Conservation (phyloP, 148 eudicot species). For the Dianthus caryophyllus region DNA sequence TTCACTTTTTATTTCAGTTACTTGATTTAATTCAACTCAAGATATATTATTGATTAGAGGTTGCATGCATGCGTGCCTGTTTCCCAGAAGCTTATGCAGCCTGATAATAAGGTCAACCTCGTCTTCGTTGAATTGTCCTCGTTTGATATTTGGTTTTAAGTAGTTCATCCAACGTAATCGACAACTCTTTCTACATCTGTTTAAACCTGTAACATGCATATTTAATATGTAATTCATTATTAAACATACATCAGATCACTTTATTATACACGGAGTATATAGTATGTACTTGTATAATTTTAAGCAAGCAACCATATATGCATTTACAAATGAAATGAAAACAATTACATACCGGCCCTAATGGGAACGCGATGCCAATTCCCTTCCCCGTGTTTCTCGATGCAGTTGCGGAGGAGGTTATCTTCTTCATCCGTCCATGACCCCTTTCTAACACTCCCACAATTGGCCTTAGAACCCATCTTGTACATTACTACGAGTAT, state of each 20-base stretch:
- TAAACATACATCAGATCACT: too few relatives aligned
- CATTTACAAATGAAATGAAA: neutral
- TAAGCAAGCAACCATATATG: neutral
- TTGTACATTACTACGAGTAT: neutral
- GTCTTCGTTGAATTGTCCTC: conserved; percentile 28
- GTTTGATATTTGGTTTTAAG: conserved; percentile 30
- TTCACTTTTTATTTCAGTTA: too few relatives aligned
- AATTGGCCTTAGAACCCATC: neutral
- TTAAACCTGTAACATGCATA: conserved; percentile 26
- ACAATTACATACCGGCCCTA: conserved; percentile 34
- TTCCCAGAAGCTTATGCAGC: conserved; percentile 28
- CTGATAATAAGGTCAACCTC: conserved; percentile 25
- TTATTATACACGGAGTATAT: neutral
- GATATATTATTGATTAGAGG: too few relatives aligned
- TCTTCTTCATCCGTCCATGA: conserved; percentile 48
- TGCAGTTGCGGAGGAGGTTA: conserved; percentile 31
- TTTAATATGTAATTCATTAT: too few relatives aligned
- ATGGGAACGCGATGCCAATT: conserved; percentile 43
- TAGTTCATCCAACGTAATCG: conserved; percentile 37
- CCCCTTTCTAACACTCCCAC: conserved; percentile 29
- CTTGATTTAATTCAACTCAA: too few relatives aligned
- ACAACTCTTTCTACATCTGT: conserved; percentile 35
- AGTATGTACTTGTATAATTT: neutral
- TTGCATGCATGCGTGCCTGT: conserved; percentile 19
- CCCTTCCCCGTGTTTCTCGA: conserved; percentile 36